These are phyloP conservation scores for Pulicaria dysenterica DNA, from an alignment of 129 eudicot species.

Conservation along the genomic window DNA sequence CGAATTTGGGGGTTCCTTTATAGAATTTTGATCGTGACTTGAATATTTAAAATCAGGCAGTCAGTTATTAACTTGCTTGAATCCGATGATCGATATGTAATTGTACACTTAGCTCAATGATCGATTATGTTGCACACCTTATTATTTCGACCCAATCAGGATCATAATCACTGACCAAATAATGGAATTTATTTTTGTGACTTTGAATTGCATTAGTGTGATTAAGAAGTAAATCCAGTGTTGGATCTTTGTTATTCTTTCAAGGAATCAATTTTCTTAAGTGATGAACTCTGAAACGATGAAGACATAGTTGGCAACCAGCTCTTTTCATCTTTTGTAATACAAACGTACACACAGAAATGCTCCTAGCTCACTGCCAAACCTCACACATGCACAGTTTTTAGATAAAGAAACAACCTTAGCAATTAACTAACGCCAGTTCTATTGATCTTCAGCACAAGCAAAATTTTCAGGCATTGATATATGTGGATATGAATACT, in stretches of 20 bases:
- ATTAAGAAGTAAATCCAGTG: neutral
- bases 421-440: too few relatives aligned
- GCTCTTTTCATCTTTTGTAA: neutral
- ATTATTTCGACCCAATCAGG: neutral
- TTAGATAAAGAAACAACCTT: too few relatives aligned
- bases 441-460: too few relatives aligned
- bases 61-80: neutral
- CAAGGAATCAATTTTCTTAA: neutral
- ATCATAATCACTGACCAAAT: neutral
- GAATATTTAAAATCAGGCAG: neutral
- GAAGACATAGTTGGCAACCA: neutral
- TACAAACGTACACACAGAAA: neutral
- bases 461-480: too few relatives aligned
- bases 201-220: neutral
- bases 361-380: constrained; percentile 5
- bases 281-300: neutral
- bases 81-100: neutral
- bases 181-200: neutral
- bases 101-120: neutral
- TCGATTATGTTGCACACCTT: neutral
- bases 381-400: neutral
- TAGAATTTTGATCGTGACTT: neutral
- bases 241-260: constrained; percentile 12
- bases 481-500: too few relatives aligned
- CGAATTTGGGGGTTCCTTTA: neutral